These are phyloP conservation scores for Phytophthora multivora DNA, from an alignment of 352 stramenopile species.

Conservation along the genomic window DNA sequence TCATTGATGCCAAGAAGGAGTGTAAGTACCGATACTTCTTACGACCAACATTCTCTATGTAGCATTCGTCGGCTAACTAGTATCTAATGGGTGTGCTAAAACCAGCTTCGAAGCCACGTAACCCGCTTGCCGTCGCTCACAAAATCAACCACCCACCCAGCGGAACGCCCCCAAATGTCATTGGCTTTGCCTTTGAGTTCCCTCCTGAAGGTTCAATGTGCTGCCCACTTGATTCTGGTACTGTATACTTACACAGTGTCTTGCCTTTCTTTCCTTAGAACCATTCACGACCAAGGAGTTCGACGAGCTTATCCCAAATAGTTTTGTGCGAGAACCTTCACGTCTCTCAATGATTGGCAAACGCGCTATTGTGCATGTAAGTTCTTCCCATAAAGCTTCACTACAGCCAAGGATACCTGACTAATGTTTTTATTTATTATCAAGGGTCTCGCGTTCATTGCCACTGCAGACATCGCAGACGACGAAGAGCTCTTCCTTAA, in stretches of 20 bases:
- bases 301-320: slow-evolving; percentile 81
- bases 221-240: neutral
- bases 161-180: slow-evolving; percentile 72
- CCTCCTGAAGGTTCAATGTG: slow-evolving; percentile 56
- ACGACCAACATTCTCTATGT: neutral
- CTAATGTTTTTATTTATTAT: neutral
- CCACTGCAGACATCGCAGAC: slow-evolving; percentile 79
- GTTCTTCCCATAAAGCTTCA: neutral
- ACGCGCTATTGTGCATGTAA: slow-evolving; percentile 83
- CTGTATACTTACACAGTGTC: neutral
- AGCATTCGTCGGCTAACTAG: slow-evolving; percentile 3
- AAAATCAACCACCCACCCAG: slow-evolving; percentile 88
- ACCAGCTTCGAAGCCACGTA: slow-evolving; percentile 60
- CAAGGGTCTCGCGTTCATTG: slow-evolving; percentile 72
- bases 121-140: slow-evolving; percentile 77
- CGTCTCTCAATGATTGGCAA: slow-evolving; percentile 86
- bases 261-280: slow-evolving; percentile 34
- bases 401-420: neutral
- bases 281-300: slow-evolving; percentile 68
- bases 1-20: slow-evolving; percentile 86
- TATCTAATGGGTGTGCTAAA: neutral
- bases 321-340: slow-evolving; percentile 80
- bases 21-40: slow-evolving; percentile 34
- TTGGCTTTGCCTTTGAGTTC: slow-evolving; percentile 86
- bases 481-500: slow-evolving; percentile 87